A percentile compares a stretch with the other conserved stretches of the same genome.
phyloP scores from a whole-genome alignment of 805 yeast species.

The Metschnikowia orientalis region DNA sequence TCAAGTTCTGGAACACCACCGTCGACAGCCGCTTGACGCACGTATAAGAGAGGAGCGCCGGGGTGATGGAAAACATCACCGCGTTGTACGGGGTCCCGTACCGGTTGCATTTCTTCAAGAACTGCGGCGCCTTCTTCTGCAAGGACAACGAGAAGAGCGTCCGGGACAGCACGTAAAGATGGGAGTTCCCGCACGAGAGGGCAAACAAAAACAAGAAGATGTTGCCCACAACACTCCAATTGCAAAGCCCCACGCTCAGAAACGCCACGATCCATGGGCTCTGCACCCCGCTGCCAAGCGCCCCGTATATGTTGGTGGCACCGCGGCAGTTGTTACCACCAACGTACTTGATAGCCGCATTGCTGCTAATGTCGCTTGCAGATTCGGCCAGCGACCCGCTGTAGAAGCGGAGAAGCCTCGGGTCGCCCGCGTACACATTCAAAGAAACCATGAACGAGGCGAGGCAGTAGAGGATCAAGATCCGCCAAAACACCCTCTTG shows the following conservation, averaged over 20 bases:
- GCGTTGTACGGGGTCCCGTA: slow-evolving; percentile 72
- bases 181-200: slow-evolving; percentile 43
- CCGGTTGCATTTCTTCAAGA: slow-evolving; percentile 55
- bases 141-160: slow-evolving; percentile 40
- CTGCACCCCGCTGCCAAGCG: slow-evolving; percentile 38
- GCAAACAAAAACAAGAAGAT: slow-evolving; percentile 45
- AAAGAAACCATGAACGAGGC: slow-evolving; percentile 67
- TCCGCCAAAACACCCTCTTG: slow-evolving; percentile 67
- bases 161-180: slow-evolving; percentile 40
- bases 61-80: slow-evolving; percentile 57
- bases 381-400: slow-evolving; percentile 32
- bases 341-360: slow-evolving; percentile 29
- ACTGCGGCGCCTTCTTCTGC: slow-evolving; percentile 56
- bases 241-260: slow-evolving; percentile 36
- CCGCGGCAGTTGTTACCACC: slow-evolving; percentile 35
- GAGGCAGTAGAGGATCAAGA: slow-evolving; percentile 59
- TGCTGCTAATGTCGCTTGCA: slow-evolving; percentile 18
- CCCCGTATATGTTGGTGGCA: slow-evolving; percentile 25
- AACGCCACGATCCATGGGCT: slow-evolving; percentile 45
- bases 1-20: slow-evolving; percentile 59
- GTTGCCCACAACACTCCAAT: slow-evolving; percentile 36
- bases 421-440: slow-evolving; percentile 75
- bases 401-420: slow-evolving; percentile 57
- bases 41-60: slow-evolving; percentile 58
- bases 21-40: slow-evolving; percentile 57